phyloP scores from a whole-genome alignment of 768 basidiomycete species.

The Leccinum subtestaceum region DNA sequence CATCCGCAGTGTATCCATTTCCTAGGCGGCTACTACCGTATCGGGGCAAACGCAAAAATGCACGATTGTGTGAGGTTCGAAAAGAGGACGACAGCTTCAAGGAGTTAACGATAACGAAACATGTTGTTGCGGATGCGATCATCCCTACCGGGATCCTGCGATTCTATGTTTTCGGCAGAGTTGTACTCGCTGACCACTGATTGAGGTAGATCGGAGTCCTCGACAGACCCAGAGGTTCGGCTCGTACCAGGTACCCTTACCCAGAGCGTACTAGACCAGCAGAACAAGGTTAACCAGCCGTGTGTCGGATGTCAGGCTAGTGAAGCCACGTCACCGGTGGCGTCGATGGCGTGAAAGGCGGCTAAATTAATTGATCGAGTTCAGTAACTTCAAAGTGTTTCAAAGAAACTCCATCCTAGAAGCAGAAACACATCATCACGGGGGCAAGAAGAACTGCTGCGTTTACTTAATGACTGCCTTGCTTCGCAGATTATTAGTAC shows the following conservation, averaged over 20 bases:
- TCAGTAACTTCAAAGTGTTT: not conserved
- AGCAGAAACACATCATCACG: not conserved
- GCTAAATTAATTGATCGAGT: slow-evolving; percentile 2
- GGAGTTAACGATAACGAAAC: not conserved
- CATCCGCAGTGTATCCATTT: not conserved
- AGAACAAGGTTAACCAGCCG: not conserved
- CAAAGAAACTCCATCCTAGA: not conserved
- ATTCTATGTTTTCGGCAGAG: not conserved
- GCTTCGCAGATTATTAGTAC: not conserved
- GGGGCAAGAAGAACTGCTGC: not conserved
- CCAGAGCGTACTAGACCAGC: slow-evolving; percentile 9
- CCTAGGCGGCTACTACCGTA: not conserved
- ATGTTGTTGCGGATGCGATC: not conserved
- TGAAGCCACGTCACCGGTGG: slow-evolving; percentile 7
- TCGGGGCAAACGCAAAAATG: not conserved
- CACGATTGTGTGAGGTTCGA: not conserved
- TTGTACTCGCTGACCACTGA: not conserved
- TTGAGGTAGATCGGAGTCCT: not conserved
- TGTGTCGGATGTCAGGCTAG: not conserved
- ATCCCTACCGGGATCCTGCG: not conserved
- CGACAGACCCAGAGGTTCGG: not conserved
- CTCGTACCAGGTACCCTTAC: not conserved
- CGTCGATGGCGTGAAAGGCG: slow-evolving; percentile 1
- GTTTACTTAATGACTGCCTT: not conserved
- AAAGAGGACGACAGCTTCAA: not conserved